phyloP scores from a whole-genome alignment of 1,284 basidiomycete genomes.

The Sanghuangporus weigelae region DNA sequence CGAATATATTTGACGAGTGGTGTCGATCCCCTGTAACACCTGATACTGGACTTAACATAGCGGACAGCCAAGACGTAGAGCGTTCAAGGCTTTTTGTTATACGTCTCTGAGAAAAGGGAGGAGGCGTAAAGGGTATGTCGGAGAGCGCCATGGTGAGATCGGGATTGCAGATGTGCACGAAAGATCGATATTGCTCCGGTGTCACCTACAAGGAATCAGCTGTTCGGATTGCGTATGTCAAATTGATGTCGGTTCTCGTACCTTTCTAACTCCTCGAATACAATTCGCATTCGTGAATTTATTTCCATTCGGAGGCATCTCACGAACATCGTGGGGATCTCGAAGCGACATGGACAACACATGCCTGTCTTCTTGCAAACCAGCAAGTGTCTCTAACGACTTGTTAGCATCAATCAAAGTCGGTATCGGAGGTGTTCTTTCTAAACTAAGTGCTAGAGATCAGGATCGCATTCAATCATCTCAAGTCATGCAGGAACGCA shows the following conservation, averaged over 20 bases:
- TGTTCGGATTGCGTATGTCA: background rate
- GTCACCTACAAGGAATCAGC: slow-evolving; percentile 42
- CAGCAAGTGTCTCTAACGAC: slow-evolving; percentile 56
- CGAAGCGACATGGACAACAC: slow-evolving; percentile 57
- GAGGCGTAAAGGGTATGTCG: slow-evolving; percentile 60
- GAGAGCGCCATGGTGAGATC: slow-evolving; percentile 68
- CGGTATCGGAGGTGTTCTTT: slow-evolving; percentile 54
- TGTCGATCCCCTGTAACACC: background rate
- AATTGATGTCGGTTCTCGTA: slow-evolving; percentile 21
- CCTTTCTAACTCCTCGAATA: slow-evolving; percentile 69
- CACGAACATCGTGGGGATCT: slow-evolving; percentile 56
- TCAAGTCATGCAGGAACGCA: background rate
- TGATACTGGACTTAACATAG: background rate
- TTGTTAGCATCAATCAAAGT: slow-evolving; percentile 44
- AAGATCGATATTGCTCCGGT: slow-evolving; percentile 47
- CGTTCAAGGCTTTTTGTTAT: slow-evolving; percentile 69
- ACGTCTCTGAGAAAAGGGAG: slow-evolving; percentile 67
- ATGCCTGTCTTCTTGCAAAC: slow-evolving; percentile 43
- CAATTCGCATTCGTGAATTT: slow-evolving; percentile 50
- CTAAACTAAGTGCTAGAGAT: slow-evolving; percentile 40
- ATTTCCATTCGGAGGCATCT: slow-evolving; percentile 68
- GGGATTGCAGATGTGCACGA: slow-evolving; percentile 49
- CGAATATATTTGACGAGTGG: slow-evolving; percentile 41
- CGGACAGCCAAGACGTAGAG: slow-evolving; percentile 22
- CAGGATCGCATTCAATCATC: background rate